Percentiles rank a stretch among this genome's conserved stretches.
Evolutionary conservation across 176 grass and related monocot species (phyloP).

Genomic region (Carex myosuroides): DNA sequence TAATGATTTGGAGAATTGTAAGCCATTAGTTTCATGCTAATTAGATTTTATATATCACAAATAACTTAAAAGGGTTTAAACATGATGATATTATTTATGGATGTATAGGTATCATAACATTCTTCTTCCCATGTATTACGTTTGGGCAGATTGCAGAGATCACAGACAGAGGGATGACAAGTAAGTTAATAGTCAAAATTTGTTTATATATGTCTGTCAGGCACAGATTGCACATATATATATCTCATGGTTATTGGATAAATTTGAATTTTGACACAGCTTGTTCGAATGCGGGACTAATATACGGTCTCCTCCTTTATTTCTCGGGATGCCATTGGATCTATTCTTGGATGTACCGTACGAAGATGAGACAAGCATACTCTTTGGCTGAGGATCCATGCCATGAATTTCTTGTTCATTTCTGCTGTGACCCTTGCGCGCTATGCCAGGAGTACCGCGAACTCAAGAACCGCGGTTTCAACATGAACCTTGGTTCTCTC

Average conservation of each 20-base stretch:
- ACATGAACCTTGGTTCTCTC: constrained; percentile 35
- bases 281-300: constrained; percentile 27
- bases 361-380: constrained; percentile 38
- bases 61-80: not conserved
- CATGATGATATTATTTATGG: not conserved
- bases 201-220: not conserved
- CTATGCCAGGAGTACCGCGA: constrained; percentile 76
- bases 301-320: constrained; percentile 25
- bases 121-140: constrained; percentile 48
- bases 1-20: constrained; percentile 47
- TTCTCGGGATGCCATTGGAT: constrained; percentile 16
- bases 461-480: constrained; percentile 49
- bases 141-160: constrained; percentile 57
- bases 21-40: not conserved
- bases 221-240: not conserved
- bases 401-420: constrained; percentile 58
- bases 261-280: constrained; percentile 21
- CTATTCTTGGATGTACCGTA: constrained; percentile 58
- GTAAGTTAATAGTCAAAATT: constrained; percentile 14
- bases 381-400: constrained; percentile 36
- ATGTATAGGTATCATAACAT: constrained; percentile 41
- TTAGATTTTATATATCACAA: not conserved
- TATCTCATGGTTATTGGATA: not conserved
- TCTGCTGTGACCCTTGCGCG: constrained; percentile 37
- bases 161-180: constrained; percentile 28